These are phyloP conservation scores for Coniochaeta prunicola DNA, from an alignment of 2,329 filamentous ascomycete genomes.

Conservation along the genomic window DNA sequence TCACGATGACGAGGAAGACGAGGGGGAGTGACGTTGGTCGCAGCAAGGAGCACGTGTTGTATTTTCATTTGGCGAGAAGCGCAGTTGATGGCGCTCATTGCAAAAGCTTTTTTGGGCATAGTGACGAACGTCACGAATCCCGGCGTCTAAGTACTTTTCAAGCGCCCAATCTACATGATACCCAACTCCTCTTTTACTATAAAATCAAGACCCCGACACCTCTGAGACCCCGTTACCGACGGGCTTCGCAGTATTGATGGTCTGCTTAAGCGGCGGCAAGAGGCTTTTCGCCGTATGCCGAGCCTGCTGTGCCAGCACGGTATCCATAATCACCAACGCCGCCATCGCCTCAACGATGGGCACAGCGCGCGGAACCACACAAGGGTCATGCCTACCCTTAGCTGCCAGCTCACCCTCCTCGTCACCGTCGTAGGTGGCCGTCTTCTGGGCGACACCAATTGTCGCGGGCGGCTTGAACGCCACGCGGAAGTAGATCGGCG, in stretches of 20 bases:
- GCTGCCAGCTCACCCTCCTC: constrained; percentile 71
- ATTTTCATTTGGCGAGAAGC: neutral
- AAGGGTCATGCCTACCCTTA: constrained; percentile 90
- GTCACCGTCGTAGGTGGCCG: constrained; percentile 68
- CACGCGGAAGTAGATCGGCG: constrained; percentile 88
- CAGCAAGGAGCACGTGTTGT: too few relatives aligned
- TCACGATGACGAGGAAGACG: constrained; percentile 20
- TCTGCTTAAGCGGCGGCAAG: constrained; percentile 31
- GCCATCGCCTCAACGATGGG: constrained; percentile 92
- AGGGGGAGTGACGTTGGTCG: neutral
- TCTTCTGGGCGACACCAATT: constrained; percentile 82
- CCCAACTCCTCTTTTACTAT: neutral
- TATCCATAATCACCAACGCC: constrained; percentile 78
- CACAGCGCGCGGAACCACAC: constrained; percentile 81
- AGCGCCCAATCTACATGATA: neutral
- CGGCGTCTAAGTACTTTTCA: constrained; percentile 1
- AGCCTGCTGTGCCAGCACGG: constrained; percentile 73
- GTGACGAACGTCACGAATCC: neutral
- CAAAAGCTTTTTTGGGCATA: neutral
- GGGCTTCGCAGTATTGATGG: constrained; percentile 17
- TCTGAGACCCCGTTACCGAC: constrained; percentile 22
- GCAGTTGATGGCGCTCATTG: neutral
- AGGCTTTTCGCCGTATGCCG: constrained; percentile 39
- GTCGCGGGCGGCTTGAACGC: constrained; percentile 95
- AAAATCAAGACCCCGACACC: neutral